phyloP scores from a whole-genome alignment of 192 early-diverging fungal genomes.

The Rhizoclosmatium sp. region DNA sequence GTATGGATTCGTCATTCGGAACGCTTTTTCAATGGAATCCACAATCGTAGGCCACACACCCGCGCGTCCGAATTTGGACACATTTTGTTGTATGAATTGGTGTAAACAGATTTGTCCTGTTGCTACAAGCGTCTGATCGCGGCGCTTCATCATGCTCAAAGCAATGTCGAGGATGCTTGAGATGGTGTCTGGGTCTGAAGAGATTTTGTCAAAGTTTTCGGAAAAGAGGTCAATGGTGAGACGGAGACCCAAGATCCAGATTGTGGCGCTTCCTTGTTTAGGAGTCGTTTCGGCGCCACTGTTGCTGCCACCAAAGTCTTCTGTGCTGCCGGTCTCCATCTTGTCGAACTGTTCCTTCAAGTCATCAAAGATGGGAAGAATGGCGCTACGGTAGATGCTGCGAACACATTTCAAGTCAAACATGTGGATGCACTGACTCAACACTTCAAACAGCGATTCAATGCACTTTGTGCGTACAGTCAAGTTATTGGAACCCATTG shows the following conservation, averaged over 20 bases:
- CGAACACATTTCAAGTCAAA: conserved; percentile 61
- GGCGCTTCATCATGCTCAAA: conserved; percentile 49
- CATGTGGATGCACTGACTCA: conserved; percentile 46
- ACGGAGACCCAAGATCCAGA: conserved; percentile 59
- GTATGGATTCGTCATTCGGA: conserved; percentile 51
- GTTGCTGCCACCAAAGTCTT: not conserved
- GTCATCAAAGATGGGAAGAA: conserved; percentile 65
- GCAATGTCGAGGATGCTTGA: conserved; percentile 48
- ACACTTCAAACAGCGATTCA: conserved; percentile 60
- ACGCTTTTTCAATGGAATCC: conserved; percentile 50
- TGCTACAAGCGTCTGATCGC: conserved; percentile 61
- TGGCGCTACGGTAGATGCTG: conserved; percentile 54
- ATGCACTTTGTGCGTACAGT: conserved; percentile 51
- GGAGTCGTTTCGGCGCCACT: conserved; percentile 4
- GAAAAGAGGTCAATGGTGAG: conserved; percentile 55
- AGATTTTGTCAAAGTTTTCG: conserved; percentile 45
- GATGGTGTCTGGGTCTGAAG: conserved; percentile 39
- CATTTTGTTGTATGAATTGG: conserved; percentile 54
- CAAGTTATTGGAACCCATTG: conserved; percentile 52
- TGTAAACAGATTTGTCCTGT: conserved; percentile 63
- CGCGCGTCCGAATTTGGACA: conserved; percentile 40
- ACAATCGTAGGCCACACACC: conserved; percentile 49
- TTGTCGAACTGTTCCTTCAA: conserved; percentile 47
- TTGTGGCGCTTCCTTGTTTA: conserved; percentile 51
- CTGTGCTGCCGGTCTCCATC: not conserved